Conservation (phyloP, 2,329 filamentous ascomycete species). For the Nakataea oryzae region DNA sequence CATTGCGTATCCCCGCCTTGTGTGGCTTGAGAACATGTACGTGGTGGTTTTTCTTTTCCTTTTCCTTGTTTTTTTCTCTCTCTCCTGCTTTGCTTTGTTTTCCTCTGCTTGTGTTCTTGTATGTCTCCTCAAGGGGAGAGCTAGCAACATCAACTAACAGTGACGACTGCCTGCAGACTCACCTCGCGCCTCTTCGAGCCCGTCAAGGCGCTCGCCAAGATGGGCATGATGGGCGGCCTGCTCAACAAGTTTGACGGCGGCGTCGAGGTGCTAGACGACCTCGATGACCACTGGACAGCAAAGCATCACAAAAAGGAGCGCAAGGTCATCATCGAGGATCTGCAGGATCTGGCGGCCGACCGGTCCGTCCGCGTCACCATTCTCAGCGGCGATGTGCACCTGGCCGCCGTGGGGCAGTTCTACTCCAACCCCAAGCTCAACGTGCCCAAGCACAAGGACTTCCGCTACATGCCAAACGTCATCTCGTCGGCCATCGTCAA, state of each 20-base stretch:
- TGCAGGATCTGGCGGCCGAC: constrained; percentile 87
- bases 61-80: too few species aligned
- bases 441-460: constrained; percentile 80
- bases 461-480: constrained; percentile 93
- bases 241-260: constrained; percentile 87
- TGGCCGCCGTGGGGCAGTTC: constrained; percentile 88
- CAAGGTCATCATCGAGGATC: constrained; percentile 74
- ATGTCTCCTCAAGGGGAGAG: not conserved
- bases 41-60: constrained; percentile 18
- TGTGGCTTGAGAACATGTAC: constrained; percentile 62
- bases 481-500: constrained; percentile 94
- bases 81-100: too few species aligned
- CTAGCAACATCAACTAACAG: not conserved
- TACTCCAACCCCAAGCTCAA: constrained; percentile 78
- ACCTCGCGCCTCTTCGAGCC: constrained; percentile 82
- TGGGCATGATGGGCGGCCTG: constrained; percentile 68
- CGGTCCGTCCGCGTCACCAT: constrained; percentile 90
- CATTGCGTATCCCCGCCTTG: constrained; percentile 68
- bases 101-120: too few species aligned
- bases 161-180: constrained; percentile 36
- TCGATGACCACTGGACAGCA: constrained; percentile 96
- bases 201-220: constrained; percentile 76
- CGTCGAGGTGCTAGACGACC: constrained; percentile 81
- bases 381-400: constrained; percentile 85
- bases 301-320: constrained; percentile 90